Base-by-base conservation (phyloP, 2,329 filamentous ascomycete genomes). In the Xylariaceae sp. region DNA sequence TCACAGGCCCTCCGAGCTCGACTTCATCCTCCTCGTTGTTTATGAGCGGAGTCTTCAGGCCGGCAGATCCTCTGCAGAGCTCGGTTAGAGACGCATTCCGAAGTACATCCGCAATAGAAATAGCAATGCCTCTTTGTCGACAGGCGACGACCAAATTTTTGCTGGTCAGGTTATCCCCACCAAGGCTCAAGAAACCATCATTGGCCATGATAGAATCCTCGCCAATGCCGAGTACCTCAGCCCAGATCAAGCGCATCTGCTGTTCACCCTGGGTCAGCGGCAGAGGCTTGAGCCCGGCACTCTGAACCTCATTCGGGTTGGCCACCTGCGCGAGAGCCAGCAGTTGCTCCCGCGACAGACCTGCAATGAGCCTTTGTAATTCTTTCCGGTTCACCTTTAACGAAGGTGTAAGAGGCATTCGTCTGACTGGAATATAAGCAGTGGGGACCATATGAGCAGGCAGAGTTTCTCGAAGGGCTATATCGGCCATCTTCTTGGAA, bases 341-440 rank as follows among this genome's bases (percentile, higher is more conserved):
- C 1, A 78, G 60, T 43, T 76, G 66, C 2, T 67, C 59, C 4
- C 64, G 64, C 0, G 68, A 67, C 9, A 74, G 45, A 0, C 64
- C 63, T 1, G 64, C 51, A 19, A 70, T 68, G 44, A 70, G 63
- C 45, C 65, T 69, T 42, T 71, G 69, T 7, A 78, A 64, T 39
- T 67, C 68, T 15, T 66, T 61, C 2, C 72, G 64, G 48, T 77
- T 70, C 31, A 77, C 64, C 49, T 78, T 73, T 39, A 77, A 62
- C 0, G 72, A 72, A 0, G 66, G 61, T 0, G 72, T 76, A 17
- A 76, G 52, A 0, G 75, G 75, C 16, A 78, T 63, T 9, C 63
- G 53, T 34, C 64, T 64, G 17, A 78, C 57, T 0, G 74, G 74
- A 3, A 79, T 64, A 37, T 72, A 77, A 2, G 70, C 61, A 1